These are phyloP conservation scores for Fusarium praegraminearum DNA, from an alignment of 2,329 filamentous ascomycete species.

Conservation along the genomic window DNA sequence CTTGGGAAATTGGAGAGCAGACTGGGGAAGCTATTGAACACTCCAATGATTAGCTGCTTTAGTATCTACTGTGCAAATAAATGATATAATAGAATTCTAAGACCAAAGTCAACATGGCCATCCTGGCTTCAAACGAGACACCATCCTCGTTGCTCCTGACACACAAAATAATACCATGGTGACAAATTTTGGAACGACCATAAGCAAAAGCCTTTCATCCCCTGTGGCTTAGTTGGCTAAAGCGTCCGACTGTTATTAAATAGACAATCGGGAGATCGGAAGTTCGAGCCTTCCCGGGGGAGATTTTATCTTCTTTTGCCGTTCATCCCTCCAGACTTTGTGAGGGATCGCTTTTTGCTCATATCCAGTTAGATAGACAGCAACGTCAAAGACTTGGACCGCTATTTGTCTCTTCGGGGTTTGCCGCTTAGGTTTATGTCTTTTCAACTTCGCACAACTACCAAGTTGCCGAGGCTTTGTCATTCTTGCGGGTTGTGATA, in stretches of 20 bases:
- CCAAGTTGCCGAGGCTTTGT: not conserved
- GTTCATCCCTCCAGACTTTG: not conserved
- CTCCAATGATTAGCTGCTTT: not conserved
- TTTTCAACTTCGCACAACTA: not conserved
- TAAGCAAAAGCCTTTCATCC: not conserved
- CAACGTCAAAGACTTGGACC: not conserved
- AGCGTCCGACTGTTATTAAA: constrained; percentile 44
- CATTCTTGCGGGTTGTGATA: not conserved
- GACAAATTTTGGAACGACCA: fast-evolving
- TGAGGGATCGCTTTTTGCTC: not conserved
- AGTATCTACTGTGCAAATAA: not conserved
- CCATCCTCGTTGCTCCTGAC: not conserved
- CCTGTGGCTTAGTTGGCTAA: constrained; percentile 11
- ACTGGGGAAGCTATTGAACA: not conserved
- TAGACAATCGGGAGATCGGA: constrained; percentile 49
- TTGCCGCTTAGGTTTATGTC: not conserved
- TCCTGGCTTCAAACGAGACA: not conserved
- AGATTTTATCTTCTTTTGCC: constrained; percentile 5
- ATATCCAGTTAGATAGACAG: not conserved
- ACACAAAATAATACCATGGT: not conserved
- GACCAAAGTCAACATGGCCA: not conserved
- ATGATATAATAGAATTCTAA: not conserved
- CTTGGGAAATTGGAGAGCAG: not conserved
- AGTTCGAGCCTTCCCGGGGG: constrained; percentile 50
- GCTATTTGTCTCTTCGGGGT: not conserved